phyloP scores from a whole-genome alignment of 352 stramenopile genomes.

The Phytophthora agathidicida region DNA sequence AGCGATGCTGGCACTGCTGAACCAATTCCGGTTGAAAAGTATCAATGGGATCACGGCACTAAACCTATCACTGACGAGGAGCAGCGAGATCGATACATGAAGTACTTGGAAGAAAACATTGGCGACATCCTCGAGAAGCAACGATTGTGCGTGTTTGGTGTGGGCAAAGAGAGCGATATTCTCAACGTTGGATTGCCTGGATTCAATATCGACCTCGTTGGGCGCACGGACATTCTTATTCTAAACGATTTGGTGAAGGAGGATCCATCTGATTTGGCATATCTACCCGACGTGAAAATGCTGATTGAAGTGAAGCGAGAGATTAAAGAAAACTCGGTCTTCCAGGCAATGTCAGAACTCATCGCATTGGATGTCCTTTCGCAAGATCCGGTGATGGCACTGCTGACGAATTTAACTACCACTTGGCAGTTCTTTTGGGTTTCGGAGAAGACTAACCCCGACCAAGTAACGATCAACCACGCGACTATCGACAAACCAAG shows the following conservation, averaged over 20 bases:
- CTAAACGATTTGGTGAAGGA: constrained; percentile 32
- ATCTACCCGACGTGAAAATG: constrained; percentile 47
- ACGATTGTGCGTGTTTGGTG: constrained; percentile 38
- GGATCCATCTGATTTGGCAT: constrained; percentile 8
- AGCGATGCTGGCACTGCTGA: too few species aligned
- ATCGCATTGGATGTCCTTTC: constrained; percentile 46
- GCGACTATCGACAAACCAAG: constrained; percentile 24
- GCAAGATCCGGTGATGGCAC: constrained; percentile 44
- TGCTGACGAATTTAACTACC: constrained; percentile 52
- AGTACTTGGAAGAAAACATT: constrained; percentile 42
- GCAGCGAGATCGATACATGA: constrained; percentile 24
- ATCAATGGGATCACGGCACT: too few species aligned
- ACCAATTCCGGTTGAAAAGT: too few species aligned
- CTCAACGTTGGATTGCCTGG: constrained; percentile 36
- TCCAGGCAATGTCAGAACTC: constrained; percentile 46
- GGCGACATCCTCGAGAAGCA: constrained; percentile 33
- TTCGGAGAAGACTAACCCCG: constrained; percentile 24
- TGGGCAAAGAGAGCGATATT: constrained; percentile 33
- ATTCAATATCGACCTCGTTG: constrained; percentile 37
- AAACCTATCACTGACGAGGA: constrained; percentile 40
- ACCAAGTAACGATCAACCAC: constrained; percentile 23
- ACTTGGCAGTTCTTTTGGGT: constrained; percentile 52
- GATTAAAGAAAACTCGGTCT: constrained; percentile 27
- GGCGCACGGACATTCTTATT: constrained; percentile 46
- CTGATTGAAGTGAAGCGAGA: constrained; percentile 51